Conservation (phyloP, 768 basidiomycete genomes). For the Xerocomus potaroensis region DNA sequence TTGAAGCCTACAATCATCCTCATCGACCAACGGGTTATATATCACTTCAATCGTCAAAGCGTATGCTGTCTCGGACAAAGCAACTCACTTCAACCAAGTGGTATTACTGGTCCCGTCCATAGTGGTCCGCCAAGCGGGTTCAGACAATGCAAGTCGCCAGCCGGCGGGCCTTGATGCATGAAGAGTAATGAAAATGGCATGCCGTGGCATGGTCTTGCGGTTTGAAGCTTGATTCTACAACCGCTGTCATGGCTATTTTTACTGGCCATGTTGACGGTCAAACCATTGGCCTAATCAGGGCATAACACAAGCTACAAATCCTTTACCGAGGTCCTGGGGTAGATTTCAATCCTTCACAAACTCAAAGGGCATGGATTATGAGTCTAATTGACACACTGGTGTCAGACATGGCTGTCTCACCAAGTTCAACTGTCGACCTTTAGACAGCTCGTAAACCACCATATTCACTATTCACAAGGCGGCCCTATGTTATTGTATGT, state of each 20-base stretch:
- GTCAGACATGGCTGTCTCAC: conserved; percentile 4
- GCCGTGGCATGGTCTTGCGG: conserved; percentile 2
- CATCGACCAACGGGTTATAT: conserved; percentile 17
- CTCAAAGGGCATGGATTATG: no score
- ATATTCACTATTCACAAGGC: not conserved
- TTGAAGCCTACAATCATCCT: not conserved
- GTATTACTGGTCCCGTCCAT: no score
- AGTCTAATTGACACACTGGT: no score
- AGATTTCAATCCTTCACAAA: no score
- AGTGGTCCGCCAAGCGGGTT: conserved; percentile 1
- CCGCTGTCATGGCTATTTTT: not conserved
- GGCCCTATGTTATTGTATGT: no score
- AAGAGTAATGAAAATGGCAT: conserved; percentile 1
- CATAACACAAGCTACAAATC: no score
- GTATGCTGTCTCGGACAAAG: conserved; percentile 20
- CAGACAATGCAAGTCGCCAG: conserved; percentile 17
- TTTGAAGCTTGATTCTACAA: not conserved
- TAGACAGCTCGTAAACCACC: not conserved
- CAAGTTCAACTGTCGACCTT: not conserved
- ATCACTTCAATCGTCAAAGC: conserved; percentile 26
- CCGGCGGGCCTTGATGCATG: conserved; percentile 1
- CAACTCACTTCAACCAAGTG: conserved; percentile 6
- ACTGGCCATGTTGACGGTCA: no score
- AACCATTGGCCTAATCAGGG: no score
- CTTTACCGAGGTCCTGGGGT: no score